Evolutionary conservation across 768 basidiomycete species (phyloP).

Genomic region (Russula earlei): DNA sequence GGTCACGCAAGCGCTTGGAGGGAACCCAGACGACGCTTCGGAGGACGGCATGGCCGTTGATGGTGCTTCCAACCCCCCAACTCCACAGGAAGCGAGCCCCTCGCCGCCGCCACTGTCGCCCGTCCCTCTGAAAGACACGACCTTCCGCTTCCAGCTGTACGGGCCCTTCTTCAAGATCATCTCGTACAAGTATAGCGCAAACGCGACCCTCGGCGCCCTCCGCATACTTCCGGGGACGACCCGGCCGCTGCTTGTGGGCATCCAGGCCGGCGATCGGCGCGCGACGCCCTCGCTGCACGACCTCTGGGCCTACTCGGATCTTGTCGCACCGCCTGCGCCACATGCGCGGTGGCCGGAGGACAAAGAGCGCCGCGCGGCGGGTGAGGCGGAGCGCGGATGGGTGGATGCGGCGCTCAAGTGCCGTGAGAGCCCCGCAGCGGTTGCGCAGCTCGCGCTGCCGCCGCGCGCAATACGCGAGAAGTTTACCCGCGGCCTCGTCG

Average conservation of each 20-base stretch:
- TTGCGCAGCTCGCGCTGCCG: slow-evolving; percentile 13
- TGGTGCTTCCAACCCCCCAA: neutral
- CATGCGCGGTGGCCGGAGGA: slow-evolving; percentile 16
- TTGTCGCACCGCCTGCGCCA: slow-evolving; percentile 3
- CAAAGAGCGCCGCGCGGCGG: slow-evolving; percentile 11
- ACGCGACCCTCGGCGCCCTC: neutral
- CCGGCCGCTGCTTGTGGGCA: slow-evolving; percentile 10
- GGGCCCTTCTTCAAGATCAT: slow-evolving; percentile 16
- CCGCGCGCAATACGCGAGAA: slow-evolving; percentile 7
- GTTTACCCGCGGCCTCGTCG: slow-evolving; percentile 7
- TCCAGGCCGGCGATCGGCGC: slow-evolving; percentile 10
- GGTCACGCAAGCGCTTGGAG: neutral
- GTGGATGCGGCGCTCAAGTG: slow-evolving; percentile 6
- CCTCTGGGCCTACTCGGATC: slow-evolving; percentile 16
- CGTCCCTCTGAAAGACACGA: slow-evolving; percentile 11
- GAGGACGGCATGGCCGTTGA: slow-evolving; percentile 12
- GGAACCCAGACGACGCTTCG: neutral
- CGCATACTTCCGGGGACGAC: slow-evolving; percentile 14
- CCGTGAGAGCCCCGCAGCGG: slow-evolving; percentile 11
- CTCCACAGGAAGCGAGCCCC: neutral
- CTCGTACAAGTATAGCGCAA: slow-evolving; percentile 12
- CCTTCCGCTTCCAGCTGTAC: slow-evolving; percentile 19
- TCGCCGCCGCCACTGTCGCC: neutral
- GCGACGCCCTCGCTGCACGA: slow-evolving; percentile 10
- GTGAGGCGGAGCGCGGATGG: slow-evolving; percentile 19